A percentile compares a stretch with the other conserved stretches of the same genome.
These are phyloP conservation scores for Lactifluus subvellereus DNA, from an alignment of 768 basidiomycete species.

Conservation along the genomic window DNA sequence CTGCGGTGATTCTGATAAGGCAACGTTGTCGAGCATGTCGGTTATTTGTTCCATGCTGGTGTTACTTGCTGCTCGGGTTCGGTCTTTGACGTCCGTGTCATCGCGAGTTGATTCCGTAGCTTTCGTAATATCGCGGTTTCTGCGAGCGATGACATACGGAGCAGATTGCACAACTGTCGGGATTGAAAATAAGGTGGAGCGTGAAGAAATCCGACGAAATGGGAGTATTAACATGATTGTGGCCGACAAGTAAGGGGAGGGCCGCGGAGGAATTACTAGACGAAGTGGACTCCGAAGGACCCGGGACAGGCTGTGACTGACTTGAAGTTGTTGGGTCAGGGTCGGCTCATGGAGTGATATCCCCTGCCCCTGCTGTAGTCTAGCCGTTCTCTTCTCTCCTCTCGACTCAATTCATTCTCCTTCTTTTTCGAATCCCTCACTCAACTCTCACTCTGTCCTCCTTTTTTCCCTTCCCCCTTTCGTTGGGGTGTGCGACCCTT, in stretches of 20 bases:
- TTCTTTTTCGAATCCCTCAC: constrained; percentile 16
- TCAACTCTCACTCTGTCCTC: constrained; percentile 10
- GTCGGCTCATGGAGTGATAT: no score
- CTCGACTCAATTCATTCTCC: constrained; percentile 17
- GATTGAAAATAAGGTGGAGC: neutral
- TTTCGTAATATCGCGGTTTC: neutral
- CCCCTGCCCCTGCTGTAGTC: no score
- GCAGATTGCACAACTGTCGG: neutral
- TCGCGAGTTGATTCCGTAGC: neutral
- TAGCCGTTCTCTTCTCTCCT: constrained; percentile 5
- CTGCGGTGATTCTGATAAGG: neutral
- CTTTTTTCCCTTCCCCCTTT: constrained; percentile 6
- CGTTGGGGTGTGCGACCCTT: constrained; percentile 18
- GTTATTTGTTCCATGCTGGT: constrained; percentile 6
- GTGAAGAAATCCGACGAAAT: neutral
- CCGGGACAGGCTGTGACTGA: constrained; percentile 12
- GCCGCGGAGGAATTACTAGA: neutral
- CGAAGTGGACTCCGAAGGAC: neutral
- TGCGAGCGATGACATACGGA: neutral
- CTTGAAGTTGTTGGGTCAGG: no score
- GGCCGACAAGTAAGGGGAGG: neutral
- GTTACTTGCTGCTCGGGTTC: neutral
- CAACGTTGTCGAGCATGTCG: constrained; percentile 8
- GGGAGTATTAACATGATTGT: neutral
- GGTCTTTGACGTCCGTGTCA: neutral